phyloP scores from a whole-genome alignment of 2,329 filamentous ascomycete species.

The Cladosporium phlei region DNA sequence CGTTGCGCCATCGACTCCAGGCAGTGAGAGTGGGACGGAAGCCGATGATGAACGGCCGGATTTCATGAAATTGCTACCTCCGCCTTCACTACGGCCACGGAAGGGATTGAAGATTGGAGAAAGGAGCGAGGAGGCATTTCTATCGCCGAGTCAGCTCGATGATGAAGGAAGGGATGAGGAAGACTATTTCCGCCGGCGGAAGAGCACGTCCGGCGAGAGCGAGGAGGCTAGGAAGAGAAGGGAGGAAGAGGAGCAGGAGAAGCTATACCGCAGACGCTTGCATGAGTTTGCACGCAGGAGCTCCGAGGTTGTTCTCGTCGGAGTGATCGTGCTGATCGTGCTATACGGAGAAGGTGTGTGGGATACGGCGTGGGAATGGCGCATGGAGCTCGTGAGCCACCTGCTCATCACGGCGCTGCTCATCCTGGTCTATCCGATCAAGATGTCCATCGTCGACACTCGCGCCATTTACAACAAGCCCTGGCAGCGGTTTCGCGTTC shows the following conservation, averaged over 20 bases:
- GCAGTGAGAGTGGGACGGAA: conserved; percentile 86
- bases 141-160: conserved; percentile 46
- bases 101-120: conserved; percentile 67
- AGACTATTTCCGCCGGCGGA: conserved; percentile 34
- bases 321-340: conserved; percentile 47
- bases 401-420: conserved; percentile 26
- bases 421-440: conserved; percentile 31
- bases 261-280: conserved; percentile 78
- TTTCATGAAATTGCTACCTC: conserved; percentile 77
- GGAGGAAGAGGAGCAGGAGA: conserved; percentile 44
- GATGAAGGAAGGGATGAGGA: conserved; percentile 38
- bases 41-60: conserved; percentile 80
- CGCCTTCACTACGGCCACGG: conserved; percentile 65
- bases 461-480: conserved; percentile 28
- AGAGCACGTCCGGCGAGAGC: conserved; percentile 25
- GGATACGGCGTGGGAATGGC: conserved; percentile 32
- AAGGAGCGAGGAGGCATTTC: conserved; percentile 38
- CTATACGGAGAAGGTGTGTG: conserved; percentile 34
- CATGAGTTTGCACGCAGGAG: conserved; percentile 74
- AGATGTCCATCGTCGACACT: conserved; percentile 32
- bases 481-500: conserved; percentile 55
- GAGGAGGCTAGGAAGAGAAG: conserved; percentile 24
- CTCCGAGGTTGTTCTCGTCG: conserved; percentile 52
- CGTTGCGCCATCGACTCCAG: conserved; percentile 2
- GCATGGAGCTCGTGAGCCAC: conserved; percentile 35